phyloP scores from a whole-genome alignment of 2,329 filamentous ascomycete genomes.

The Bipolaris zeicola region DNA sequence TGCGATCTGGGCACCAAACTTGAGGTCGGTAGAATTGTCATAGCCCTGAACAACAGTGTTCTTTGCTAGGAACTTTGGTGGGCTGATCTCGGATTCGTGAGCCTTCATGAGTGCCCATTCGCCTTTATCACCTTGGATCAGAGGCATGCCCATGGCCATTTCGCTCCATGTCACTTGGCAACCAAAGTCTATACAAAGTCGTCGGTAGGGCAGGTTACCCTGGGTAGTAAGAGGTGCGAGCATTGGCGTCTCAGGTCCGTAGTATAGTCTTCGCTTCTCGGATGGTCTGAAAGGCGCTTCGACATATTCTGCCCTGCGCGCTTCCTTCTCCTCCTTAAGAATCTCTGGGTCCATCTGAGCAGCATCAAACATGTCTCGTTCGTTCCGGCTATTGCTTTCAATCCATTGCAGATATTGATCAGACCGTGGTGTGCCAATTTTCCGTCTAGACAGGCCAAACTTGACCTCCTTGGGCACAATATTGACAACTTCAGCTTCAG shows the following conservation, averaged over 20 bases:
- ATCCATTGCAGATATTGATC: slow-evolving; percentile 81
- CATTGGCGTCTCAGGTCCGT: slow-evolving; percentile 88
- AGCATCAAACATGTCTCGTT: slow-evolving; percentile 42
- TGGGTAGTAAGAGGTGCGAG: slow-evolving; percentile 96
- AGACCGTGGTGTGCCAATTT: slow-evolving; percentile 71
- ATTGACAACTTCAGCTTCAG: slow-evolving; percentile 73
- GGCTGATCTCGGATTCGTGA: slow-evolving; percentile 78
- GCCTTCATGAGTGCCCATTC: slow-evolving; percentile 97
- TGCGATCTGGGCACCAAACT: slow-evolving; percentile 91
- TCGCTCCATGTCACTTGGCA: slow-evolving; percentile 96
- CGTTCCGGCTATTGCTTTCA: slow-evolving; percentile 62
- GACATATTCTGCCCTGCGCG: slow-evolving; percentile 78
- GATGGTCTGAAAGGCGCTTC: slow-evolving; percentile 88
- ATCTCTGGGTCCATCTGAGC: slow-evolving; percentile 42
- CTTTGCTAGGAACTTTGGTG: slow-evolving; percentile 69
- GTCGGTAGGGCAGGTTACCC: slow-evolving; percentile 91
- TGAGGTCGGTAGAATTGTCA: slow-evolving; percentile 80
- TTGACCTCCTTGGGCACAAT: slow-evolving; percentile 72
- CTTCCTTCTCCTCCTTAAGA: slow-evolving; percentile 54
- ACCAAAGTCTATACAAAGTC: slow-evolving; percentile 85
- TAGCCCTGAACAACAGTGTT: slow-evolving; percentile 72
- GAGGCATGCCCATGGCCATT: slow-evolving; percentile 91
- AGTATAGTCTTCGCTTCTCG: slow-evolving; percentile 93
- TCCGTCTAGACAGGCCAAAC: slow-evolving; percentile 74
- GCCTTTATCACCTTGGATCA: slow-evolving; percentile 85